Evolutionary conservation across 805 yeast species (phyloP).

Genomic region (Candida vartiovaarae): DNA sequence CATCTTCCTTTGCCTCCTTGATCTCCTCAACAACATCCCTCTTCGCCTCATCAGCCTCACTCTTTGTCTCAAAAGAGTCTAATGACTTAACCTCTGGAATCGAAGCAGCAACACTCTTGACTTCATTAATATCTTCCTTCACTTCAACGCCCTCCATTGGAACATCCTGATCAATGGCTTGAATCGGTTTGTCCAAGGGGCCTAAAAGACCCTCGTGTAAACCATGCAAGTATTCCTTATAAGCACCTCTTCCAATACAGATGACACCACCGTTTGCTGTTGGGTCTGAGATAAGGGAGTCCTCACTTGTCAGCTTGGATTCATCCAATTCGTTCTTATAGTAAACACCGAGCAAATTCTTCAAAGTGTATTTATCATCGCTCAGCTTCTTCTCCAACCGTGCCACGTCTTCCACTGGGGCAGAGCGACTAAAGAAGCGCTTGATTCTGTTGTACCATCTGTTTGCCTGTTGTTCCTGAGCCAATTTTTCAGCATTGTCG

Average conservation of each 20-base stretch:
- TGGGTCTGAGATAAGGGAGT: conserved; percentile 38
- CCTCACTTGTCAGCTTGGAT: conserved; percentile 29
- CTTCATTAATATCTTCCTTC: background rate
- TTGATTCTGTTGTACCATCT: conserved; percentile 16
- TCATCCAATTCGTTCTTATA: conserved; percentile 20
- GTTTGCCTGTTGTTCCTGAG: conserved; percentile 13
- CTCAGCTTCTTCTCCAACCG: conserved; percentile 19
- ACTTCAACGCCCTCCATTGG: conserved; percentile 1
- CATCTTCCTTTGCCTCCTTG: background rate
- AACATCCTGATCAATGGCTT: conserved; percentile 13
- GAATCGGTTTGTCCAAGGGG: conserved; percentile 58
- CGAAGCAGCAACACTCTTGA: background rate
- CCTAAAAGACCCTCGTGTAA: conserved; percentile 93
- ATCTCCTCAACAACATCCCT: background rate
- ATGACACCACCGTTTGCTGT: conserved; percentile 73
- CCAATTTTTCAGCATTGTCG: conserved; percentile 22
- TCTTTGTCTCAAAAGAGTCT: conserved; percentile 1
- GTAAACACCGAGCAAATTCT: conserved; percentile 55
- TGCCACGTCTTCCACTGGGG: conserved; percentile 8
- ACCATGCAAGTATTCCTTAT: conserved; percentile 85
- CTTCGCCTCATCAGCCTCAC: conserved; percentile 2
- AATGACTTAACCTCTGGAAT: conserved; percentile 7
- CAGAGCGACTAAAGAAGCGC: conserved; percentile 5
- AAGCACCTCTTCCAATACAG: conserved; percentile 93
- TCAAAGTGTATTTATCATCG: conserved; percentile 29